Evolutionary conservation across 2,329 filamentous ascomycete genomes (phyloP).

Genomic region (Metarhizium brunneum): DNA sequence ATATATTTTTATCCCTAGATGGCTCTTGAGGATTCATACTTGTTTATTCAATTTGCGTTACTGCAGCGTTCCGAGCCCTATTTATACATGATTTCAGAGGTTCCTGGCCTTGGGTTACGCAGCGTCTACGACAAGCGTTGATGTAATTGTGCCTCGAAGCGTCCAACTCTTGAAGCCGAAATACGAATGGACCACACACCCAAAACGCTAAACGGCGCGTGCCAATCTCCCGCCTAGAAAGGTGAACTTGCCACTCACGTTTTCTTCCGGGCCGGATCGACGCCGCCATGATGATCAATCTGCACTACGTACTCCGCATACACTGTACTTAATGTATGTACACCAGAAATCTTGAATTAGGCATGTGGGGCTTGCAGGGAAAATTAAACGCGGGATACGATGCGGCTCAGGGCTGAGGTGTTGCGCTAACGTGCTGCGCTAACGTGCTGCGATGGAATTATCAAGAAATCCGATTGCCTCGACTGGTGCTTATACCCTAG

Average conservation of each 20-base stretch:
- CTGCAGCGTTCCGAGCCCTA: neutral
- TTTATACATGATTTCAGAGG: neutral
- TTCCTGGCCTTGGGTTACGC: neutral
- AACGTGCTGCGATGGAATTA: too few relatives aligned
- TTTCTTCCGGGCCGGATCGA: neutral
- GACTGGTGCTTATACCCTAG: too few relatives aligned
- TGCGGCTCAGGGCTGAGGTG: neutral
- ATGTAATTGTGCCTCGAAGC: neutral
- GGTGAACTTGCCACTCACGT: neutral
- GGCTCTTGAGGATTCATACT: neutral
- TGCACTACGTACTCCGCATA: too few relatives aligned
- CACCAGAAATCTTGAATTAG: neutral
- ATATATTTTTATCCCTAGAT: neutral
- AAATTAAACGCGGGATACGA: slow-evolving; percentile 10
- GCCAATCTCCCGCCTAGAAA: too few relatives aligned
- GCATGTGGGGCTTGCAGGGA: neutral
- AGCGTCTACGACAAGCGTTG: neutral
- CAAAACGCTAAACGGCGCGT: neutral
- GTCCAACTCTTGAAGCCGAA: neutral
- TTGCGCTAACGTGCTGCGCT: too few relatives aligned
- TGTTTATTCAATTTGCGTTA: neutral
- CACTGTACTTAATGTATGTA: too few relatives aligned
- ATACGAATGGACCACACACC: neutral
- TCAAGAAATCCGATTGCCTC: too few relatives aligned
- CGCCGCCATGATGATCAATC: neutral